Base-by-base conservation (phyloP, 768 basidiomycete genomes). In the Xerocomellus chrysenteron region DNA sequence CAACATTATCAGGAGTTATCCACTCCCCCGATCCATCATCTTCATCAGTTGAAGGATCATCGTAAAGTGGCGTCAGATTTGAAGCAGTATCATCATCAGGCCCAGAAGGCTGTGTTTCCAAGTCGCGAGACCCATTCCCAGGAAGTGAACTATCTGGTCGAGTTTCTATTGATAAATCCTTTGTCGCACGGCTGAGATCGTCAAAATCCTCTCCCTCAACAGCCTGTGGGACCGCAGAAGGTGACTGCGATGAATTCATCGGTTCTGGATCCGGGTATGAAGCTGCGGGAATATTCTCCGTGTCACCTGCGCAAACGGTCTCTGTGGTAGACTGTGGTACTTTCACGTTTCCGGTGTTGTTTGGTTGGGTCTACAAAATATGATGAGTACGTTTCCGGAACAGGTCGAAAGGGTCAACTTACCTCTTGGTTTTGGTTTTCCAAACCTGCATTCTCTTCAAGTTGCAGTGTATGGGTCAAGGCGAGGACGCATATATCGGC, bases 11-110 rank as follows among this genome's bases (percentile, higher is more conserved):
- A 0, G 92, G 94, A 14, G 94, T 99, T 70, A 99, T 97, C 97
- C 97, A 99, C 68, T 95, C 94, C 9, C 93, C 94, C 69, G 89
- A 90, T 14, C 87, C 90, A 59, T 92, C 91, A 57, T 92, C 91
- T 19, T 82, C 80, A 57, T 82, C 80, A 54, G 87, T 85, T 0
- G 85, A 87, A 1, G 88, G 88, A 68, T 92, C 90, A 21, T 90
- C 90, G 61, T 83, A 91, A 12, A 90, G 61, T 8, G 61, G 42
- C 43, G 58, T 63, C 47, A 52, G 59, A n/a, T 60, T 21, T 30
- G 45, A 21, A 30, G 52, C 14, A 44, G 49, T 32, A 50, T 46
- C 54, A 48, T 43, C 16, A 16, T 32, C 30, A n/a, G 61, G 49
- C 19, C n/a, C 26, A 3, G 49, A 28, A 28, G 61, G 71, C 14